Evolutionary conservation across 2,329 filamentous ascomycete genomes (phyloP).

Genomic region (Amphichorda felina): DNA sequence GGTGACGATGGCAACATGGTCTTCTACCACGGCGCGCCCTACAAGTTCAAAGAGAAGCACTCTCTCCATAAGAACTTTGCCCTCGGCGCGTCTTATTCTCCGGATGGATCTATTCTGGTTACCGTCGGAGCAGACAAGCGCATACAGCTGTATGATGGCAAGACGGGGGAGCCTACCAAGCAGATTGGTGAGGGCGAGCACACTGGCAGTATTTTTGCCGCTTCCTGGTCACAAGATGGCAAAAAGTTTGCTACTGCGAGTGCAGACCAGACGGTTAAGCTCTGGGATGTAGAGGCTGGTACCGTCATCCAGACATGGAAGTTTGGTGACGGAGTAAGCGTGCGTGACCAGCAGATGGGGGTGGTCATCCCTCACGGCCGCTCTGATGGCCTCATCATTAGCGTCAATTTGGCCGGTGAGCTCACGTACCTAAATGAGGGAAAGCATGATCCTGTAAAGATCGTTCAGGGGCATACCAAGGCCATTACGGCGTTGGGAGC

Average conservation of each 20-base stretch:
- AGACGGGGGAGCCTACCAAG: slow-evolving; percentile 73
- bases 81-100: slow-evolving; percentile 78
- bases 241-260: slow-evolving; percentile 82
- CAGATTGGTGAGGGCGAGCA: slow-evolving; percentile 77
- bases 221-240: slow-evolving; percentile 83
- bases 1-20: slow-evolving; percentile 83
- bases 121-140: slow-evolving; percentile 86
- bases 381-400: slow-evolving; percentile 79
- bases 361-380: slow-evolving; percentile 80
- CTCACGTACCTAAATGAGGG: slow-evolving; percentile 78
- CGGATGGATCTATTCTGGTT: slow-evolving; percentile 70
- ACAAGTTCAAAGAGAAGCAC: slow-evolving; percentile 86
- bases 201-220: slow-evolving; percentile 82
- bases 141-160: slow-evolving; percentile 93
- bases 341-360: slow-evolving; percentile 84
- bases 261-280: slow-evolving; percentile 85
- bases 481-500: slow-evolving; percentile 63
- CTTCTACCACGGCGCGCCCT: slow-evolving; percentile 88
- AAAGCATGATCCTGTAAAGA: slow-evolving; percentile 52
- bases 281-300: slow-evolving; percentile 82
- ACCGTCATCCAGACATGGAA: slow-evolving; percentile 73
- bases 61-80: slow-evolving; percentile 81
- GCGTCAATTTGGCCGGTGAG: slow-evolving; percentile 76
- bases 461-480: slow-evolving; percentile 84
- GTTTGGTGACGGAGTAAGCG: slow-evolving; percentile 65